These are phyloP conservation scores for Ogataea trehaloabstinens DNA, from an alignment of 805 yeast genomes.

Conservation along the genomic window DNA sequence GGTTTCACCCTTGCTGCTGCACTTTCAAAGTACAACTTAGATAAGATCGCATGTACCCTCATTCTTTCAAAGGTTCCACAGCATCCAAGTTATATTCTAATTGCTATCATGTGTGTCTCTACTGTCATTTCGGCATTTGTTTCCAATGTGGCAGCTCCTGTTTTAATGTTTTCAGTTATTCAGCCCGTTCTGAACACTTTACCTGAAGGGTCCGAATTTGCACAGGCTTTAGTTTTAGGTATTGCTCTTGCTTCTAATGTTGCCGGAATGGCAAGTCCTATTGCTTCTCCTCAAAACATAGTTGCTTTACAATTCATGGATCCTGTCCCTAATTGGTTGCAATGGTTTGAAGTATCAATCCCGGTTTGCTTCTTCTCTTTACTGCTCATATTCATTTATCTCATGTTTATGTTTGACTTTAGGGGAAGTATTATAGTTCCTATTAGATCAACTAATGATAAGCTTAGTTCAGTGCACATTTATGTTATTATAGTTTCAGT, in stretches of 20 bases:
- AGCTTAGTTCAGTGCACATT: slow-evolving; percentile 70
- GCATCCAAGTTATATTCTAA: slow-evolving; percentile 70
- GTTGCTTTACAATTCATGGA: slow-evolving; percentile 86
- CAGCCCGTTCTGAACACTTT: slow-evolving; percentile 86
- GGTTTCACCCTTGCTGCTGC: slow-evolving; percentile 97
- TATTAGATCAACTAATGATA: slow-evolving; percentile 61
- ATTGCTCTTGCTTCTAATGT: slow-evolving; percentile 90
- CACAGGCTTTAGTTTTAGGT: slow-evolving; percentile 82
- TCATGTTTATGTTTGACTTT: slow-evolving; percentile 60
- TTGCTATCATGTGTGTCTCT: slow-evolving; percentile 84
- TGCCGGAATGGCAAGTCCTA: slow-evolving; percentile 98
- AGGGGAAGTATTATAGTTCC: slow-evolving; percentile 48
- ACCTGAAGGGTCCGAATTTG: slow-evolving; percentile 74
- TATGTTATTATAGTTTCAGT: slow-evolving; percentile 68
- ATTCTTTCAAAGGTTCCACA: slow-evolving; percentile 83
- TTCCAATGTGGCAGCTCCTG: slow-evolving; percentile 96
- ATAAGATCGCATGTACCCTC: slow-evolving; percentile 79
- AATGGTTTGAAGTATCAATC: slow-evolving; percentile 86
- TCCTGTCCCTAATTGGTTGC: slow-evolving; percentile 82
- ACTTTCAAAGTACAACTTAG: slow-evolving; percentile 84
- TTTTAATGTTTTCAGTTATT: slow-evolving; percentile 82
- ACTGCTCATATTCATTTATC: slow-evolving; percentile 67
- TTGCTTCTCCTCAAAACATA: slow-evolving; percentile 94
- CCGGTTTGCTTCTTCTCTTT: slow-evolving; percentile 73
- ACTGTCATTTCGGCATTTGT: slow-evolving; percentile 92